These are phyloP conservation scores for Nakazawaea populi DNA, from an alignment of 805 yeast species.

Conservation along the genomic window DNA sequence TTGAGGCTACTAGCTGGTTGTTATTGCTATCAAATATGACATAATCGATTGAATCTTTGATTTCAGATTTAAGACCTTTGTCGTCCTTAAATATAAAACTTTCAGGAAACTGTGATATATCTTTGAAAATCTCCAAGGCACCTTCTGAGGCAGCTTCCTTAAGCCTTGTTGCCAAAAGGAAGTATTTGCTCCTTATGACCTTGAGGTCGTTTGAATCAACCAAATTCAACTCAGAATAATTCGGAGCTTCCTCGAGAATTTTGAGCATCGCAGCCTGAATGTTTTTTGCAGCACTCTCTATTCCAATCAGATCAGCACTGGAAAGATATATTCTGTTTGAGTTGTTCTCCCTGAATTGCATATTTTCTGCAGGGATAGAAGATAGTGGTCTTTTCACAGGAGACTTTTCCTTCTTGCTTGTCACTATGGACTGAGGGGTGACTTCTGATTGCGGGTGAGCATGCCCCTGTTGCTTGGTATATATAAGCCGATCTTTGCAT, in stretches of 20 bases:
- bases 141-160: not conserved
- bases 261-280: not conserved
- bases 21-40: not conserved
- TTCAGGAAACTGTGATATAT: not conserved
- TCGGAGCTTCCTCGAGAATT: not conserved
- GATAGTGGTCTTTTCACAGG: not conserved
- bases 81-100: not conserved
- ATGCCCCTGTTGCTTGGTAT: no score
- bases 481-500: no score
- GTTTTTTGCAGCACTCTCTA: not conserved
- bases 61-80: not conserved
- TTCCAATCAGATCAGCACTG: not conserved
- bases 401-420: not conserved
- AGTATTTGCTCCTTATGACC: not conserved
- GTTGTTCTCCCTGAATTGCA: not conserved
- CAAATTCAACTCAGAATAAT: not conserved
- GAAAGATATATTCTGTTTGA: not conserved
- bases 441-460: no score
- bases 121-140: not conserved
- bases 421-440: no score
- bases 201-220: not conserved
- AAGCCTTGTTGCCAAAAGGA: not conserved
- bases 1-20: not conserved
- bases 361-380: not conserved
- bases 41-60: not conserved